These are phyloP conservation scores for Begonia loranthoides DNA, from an alignment of 306 rosid genomes.

Conservation along the genomic window DNA sequence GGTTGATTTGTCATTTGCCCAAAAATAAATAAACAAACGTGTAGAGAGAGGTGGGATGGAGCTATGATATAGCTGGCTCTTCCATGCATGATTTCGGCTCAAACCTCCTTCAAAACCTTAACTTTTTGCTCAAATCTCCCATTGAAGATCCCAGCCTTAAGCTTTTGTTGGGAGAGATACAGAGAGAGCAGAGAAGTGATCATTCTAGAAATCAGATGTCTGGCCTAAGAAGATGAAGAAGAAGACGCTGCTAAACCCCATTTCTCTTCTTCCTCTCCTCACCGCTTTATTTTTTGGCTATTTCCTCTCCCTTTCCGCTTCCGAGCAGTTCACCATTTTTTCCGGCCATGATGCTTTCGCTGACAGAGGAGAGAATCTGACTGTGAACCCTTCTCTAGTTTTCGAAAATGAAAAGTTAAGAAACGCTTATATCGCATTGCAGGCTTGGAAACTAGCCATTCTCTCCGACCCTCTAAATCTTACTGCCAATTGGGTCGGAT, in stretches of 20 bases:
- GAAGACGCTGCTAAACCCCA: conserved; percentile 20
- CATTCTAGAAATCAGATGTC: conserved; percentile 45
- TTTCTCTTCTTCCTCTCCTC: background rate
- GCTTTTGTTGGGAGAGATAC: background rate
- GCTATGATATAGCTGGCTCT: conserved; percentile 56
- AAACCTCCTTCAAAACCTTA: conserved; percentile 44
- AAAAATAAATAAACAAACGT: background rate
- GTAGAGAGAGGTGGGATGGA: conserved; percentile 59
- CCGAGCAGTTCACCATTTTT: conserved; percentile 56
- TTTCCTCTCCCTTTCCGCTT: conserved; percentile 10
- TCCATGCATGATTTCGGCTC: conserved; percentile 16
- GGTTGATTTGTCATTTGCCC: too few species aligned
- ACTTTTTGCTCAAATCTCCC: conserved; percentile 13
- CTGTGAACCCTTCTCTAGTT: conserved; percentile 53
- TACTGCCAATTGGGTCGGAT: conserved; percentile 61
- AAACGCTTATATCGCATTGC: conserved; percentile 71
- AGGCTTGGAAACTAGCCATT: conserved; percentile 84
- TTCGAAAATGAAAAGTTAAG: conserved; percentile 55
- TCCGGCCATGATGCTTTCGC: conserved; percentile 70
- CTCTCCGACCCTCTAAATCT: conserved; percentile 65
- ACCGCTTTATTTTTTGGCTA: conserved; percentile 8
- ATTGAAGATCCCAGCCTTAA: background rate
- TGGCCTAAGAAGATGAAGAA: conserved; percentile 78
- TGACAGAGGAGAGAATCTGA: conserved; percentile 61
- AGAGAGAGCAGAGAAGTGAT: background rate